phyloP scores from a whole-genome alignment of 148 eudicot species.

The Selenicereus undatus region DNA sequence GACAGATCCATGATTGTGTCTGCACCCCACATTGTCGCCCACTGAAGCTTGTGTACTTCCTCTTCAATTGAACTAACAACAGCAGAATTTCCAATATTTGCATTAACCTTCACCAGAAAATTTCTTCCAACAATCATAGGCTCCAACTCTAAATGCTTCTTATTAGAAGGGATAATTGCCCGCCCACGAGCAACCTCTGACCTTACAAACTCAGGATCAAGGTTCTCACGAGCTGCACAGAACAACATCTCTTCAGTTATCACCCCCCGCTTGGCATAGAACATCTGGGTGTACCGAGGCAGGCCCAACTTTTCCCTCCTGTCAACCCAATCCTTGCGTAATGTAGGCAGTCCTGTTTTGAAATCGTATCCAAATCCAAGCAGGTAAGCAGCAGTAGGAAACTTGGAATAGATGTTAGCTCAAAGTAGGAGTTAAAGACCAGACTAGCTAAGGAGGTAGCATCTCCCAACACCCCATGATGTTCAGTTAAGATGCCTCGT shows the following conservation, averaged over 20 bases:
- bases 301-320: slow-evolving; percentile 72
- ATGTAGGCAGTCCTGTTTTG: slow-evolving; percentile 71
- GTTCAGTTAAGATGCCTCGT: background rate
- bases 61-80: slow-evolving; percentile 96
- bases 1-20: slow-evolving; percentile 98
- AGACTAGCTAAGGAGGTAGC: background rate
- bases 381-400: slow-evolving; percentile 5
- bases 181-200: slow-evolving; percentile 98
- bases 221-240: slow-evolving; percentile 94
- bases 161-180: slow-evolving; percentile 97
- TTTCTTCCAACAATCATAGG: slow-evolving; percentile 99
- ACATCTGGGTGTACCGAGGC: slow-evolving; percentile 98
- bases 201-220: slow-evolving; percentile 92
- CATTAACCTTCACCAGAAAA: slow-evolving; percentile 90
- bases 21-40: slow-evolving; percentile 99
- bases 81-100: slow-evolving; percentile 97
- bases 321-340: slow-evolving; percentile 83
- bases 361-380: background rate
- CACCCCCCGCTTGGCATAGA: slow-evolving; percentile 83
- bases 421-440: background rate
- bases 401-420: background rate
- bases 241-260: slow-evolving; percentile 91
- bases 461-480: background rate
- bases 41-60: slow-evolving; percentile 98
- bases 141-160: slow-evolving; percentile 86